phyloP scores from a whole-genome alignment of 2,329 filamentous ascomycete genomes.

The Clathrospora elynae region DNA sequence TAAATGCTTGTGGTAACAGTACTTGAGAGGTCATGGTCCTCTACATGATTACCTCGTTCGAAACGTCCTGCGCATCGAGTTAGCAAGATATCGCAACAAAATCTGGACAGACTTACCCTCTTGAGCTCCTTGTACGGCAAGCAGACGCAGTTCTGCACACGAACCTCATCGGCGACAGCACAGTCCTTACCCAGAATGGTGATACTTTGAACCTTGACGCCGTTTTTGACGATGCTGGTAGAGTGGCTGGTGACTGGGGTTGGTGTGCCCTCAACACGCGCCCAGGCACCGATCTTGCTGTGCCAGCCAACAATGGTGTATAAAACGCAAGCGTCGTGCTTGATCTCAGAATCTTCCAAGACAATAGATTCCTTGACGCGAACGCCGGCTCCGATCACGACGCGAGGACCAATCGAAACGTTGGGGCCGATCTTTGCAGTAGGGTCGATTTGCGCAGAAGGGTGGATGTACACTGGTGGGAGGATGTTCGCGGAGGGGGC shows the following conservation, averaged over 20 bases:
- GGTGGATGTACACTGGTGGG: slow-evolving; percentile 93
- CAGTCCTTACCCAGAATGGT: slow-evolving; percentile 98
- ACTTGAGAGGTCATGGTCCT: background rate
- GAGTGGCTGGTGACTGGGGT: slow-evolving; percentile 85
- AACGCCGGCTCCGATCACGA: slow-evolving; percentile 79
- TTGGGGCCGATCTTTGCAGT: slow-evolving; percentile 97
- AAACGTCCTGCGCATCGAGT: slow-evolving; percentile 68
- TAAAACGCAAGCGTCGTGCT: slow-evolving; percentile 92
- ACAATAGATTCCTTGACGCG: slow-evolving; percentile 97
- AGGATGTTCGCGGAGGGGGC: slow-evolving; percentile 85
- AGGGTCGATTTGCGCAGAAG: slow-evolving; percentile 85
- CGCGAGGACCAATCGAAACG: slow-evolving; percentile 93
- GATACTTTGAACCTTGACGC: slow-evolving; percentile 97
- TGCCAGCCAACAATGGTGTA: slow-evolving; percentile 98
- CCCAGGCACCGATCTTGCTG: slow-evolving; percentile 96
- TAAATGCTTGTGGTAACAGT: no score
- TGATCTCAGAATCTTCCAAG: slow-evolving; percentile 91
- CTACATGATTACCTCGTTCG: slow-evolving; percentile 91
- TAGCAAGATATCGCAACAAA: slow-evolving; percentile 4
- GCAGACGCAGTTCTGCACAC: slow-evolving; percentile 97
- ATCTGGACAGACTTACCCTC: slow-evolving; percentile 68
- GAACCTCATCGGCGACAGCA: slow-evolving; percentile 87
- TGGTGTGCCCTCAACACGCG: slow-evolving; percentile 92
- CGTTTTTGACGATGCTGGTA: slow-evolving; percentile 95
- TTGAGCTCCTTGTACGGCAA: slow-evolving; percentile 98